Percentiles rank a stretch among this genome's conserved stretches.
Evolutionary conservation across 2,329 filamentous ascomycete genomes (phyloP).

Genomic region (Talaromyces sp.): DNA sequence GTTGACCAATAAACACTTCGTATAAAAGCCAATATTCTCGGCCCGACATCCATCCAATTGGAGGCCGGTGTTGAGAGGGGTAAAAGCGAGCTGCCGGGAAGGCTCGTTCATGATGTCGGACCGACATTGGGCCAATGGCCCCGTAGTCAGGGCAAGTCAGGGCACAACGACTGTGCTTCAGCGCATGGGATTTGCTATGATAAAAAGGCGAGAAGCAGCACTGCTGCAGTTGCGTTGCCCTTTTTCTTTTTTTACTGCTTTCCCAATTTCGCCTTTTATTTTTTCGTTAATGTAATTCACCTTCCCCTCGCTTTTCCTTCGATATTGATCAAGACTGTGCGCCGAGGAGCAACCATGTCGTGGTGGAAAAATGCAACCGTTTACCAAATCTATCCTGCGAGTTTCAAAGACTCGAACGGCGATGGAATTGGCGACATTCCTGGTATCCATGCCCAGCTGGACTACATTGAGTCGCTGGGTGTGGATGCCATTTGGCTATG

Average conservation of each 20-base stretch:
- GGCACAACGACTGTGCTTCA: too few species aligned
- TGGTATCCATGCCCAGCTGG: constrained; percentile 30
- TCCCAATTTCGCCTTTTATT: not conserved
- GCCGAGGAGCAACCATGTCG: not conserved
- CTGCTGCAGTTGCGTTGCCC: not conserved
- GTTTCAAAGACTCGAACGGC: constrained; percentile 35
- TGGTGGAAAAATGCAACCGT: constrained; percentile 42
- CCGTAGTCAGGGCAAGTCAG: not conserved
- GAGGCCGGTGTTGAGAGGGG: too few species aligned
- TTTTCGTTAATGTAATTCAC: not conserved
- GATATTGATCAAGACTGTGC: too few species aligned
- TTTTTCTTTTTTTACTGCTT: not conserved
- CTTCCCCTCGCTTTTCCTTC: not conserved
- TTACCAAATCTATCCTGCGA: constrained; percentile 33
- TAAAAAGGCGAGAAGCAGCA: not conserved
- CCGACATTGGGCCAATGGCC: constrained; percentile 13
- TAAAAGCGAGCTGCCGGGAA: too few species aligned
- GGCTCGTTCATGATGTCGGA: constrained; percentile 4
- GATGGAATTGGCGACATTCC: constrained; percentile 35
- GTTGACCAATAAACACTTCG: too few species aligned
- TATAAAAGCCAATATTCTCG: too few species aligned
- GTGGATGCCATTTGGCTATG: constrained; percentile 35
- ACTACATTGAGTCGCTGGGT: constrained; percentile 30
- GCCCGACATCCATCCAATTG: too few species aligned
- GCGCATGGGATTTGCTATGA: not conserved